These are phyloP conservation scores for Euryodendron excelsum DNA, from an alignment of 148 eudicot species.

Conservation along the genomic window DNA sequence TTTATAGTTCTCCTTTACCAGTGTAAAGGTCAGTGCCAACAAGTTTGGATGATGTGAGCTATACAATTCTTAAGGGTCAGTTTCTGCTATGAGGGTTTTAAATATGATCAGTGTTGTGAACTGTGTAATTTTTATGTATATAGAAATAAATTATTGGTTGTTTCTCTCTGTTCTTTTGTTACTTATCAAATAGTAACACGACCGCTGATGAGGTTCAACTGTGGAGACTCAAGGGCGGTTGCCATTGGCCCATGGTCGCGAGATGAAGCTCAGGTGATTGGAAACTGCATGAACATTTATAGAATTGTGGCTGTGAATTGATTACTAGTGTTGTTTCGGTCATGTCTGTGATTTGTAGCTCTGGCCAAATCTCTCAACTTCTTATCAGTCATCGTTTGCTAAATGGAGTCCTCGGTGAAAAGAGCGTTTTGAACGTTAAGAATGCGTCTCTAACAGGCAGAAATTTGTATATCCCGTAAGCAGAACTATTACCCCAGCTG, in stretches of 20 bases:
- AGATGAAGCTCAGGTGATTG: neutral
- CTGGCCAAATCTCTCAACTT: too few species aligned
- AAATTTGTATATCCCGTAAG: too few species aligned
- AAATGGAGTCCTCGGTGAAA: too few species aligned
- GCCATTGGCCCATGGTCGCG: neutral
- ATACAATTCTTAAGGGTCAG: neutral
- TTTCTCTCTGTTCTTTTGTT: neutral
- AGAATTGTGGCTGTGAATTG: neutral
- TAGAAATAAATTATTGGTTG: neutral
- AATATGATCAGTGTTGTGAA: constrained; percentile 3
- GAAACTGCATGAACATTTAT: too few species aligned
- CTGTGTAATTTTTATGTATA: constrained; percentile 4
- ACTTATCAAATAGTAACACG: neutral
- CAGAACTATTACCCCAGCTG: too few species aligned
- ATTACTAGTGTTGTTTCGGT: too few species aligned
- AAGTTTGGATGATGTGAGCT: neutral
- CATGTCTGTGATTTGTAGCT: too few species aligned
- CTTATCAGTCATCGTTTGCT: too few species aligned
- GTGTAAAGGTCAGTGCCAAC: constrained; percentile 7
- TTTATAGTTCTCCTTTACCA: neutral
- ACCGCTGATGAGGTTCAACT: neutral
- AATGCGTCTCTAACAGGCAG: too few species aligned
- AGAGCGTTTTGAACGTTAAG: too few species aligned
- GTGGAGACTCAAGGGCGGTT: too few species aligned
- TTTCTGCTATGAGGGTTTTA: neutral